Percentiles rank a stretch among this genome's conserved stretches.
Conservation (phyloP, 306 rosid genomes). For the Quercus berberidifolia region DNA sequence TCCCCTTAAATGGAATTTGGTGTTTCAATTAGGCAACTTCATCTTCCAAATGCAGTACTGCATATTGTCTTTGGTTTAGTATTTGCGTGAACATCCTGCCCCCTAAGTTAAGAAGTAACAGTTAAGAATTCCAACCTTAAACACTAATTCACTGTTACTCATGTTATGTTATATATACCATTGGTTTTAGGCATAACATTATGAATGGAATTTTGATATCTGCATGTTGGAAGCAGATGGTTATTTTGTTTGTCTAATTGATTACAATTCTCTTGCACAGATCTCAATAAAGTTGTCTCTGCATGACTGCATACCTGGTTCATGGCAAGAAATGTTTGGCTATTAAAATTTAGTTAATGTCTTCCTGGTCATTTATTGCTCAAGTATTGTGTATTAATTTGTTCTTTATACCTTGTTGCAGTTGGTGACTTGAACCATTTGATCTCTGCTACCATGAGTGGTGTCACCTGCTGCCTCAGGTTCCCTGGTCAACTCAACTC, state of each 20-base stretch:
- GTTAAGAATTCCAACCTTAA: background rate
- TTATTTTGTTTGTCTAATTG: background rate
- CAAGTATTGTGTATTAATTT: background rate
- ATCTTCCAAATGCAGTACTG: background rate
- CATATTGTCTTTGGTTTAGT: background rate
- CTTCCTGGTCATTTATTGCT: background rate
- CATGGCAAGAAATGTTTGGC: background rate
- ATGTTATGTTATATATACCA: background rate
- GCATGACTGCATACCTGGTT: background rate
- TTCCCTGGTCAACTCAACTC: slow-evolving; percentile 64
- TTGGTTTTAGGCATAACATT: background rate
- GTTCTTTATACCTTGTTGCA: slow-evolving; percentile 22
- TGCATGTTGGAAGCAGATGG: background rate
- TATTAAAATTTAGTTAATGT: background rate
- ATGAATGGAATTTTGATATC: background rate
- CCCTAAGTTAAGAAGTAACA: too few species aligned
- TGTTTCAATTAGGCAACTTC: background rate
- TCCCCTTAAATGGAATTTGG: background rate
- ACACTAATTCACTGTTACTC: background rate
- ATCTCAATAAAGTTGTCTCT: background rate
- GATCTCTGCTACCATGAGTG: slow-evolving; percentile 67
- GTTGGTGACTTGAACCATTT: slow-evolving; percentile 61
- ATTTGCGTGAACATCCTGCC: background rate
- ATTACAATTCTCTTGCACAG: background rate
- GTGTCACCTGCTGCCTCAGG: slow-evolving; percentile 60